Evolutionary conservation across 495 filamentous ascomycete species (phyloP).

Genomic region (Podospora pseudocomata): DNA sequence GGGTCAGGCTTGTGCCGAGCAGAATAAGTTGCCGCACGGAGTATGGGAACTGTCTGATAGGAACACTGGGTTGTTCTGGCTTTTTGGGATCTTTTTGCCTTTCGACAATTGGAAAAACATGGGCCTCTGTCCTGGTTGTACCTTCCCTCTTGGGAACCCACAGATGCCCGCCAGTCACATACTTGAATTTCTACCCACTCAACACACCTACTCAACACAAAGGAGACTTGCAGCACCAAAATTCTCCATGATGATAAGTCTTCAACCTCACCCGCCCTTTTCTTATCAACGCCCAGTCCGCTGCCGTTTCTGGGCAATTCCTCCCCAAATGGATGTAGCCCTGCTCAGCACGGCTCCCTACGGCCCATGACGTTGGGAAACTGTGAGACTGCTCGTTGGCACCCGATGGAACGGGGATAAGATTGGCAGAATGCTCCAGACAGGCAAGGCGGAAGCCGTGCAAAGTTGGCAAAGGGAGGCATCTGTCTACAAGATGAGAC

Average conservation of each 20-base stretch:
- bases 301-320: background rate
- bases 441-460: background rate
- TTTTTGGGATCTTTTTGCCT: background rate
- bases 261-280: background rate
- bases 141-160: background rate
- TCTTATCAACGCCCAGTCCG: background rate
- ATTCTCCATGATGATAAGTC: background rate
- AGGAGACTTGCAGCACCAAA: background rate
- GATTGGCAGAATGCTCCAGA: slow-evolving; percentile 1
- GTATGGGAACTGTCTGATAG: background rate
- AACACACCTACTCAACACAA: background rate
- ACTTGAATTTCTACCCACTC: background rate
- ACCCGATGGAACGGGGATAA: background rate
- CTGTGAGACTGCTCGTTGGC: background rate
- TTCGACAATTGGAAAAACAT: no score
- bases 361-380: background rate
- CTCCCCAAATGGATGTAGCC: background rate
- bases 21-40: background rate
- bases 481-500: background rate
- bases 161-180: background rate
- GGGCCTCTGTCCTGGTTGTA: no score
- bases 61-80: background rate
- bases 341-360: background rate
- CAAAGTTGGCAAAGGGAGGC: background rate
- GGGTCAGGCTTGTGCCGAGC: background rate